A percentile compares a stretch with the other conserved stretches of the same genome.
phyloP scores from a whole-genome alignment of 1,139 yeast genomes.

The Wickerhamiella pararugosa region DNA sequence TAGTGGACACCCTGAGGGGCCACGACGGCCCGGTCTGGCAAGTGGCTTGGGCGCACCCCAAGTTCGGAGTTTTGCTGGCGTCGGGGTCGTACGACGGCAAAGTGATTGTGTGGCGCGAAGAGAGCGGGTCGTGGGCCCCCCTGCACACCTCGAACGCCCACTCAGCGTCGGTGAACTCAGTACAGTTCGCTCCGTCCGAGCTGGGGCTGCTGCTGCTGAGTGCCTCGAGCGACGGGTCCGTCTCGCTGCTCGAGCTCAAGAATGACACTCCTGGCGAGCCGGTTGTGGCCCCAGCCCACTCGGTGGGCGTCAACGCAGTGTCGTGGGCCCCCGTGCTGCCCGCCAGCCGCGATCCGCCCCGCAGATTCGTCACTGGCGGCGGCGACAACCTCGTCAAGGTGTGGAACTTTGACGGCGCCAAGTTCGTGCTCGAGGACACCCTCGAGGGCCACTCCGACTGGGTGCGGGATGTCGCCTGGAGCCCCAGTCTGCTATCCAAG shows the following conservation, averaged over 20 bases:
- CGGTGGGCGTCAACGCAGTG: slow-evolving; percentile 86
- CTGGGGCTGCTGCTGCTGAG: slow-evolving; percentile 84
- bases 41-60: slow-evolving; percentile 98
- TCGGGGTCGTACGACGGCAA: slow-evolving; percentile 93
- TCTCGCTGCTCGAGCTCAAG: slow-evolving; percentile 79
- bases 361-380: slow-evolving; percentile 85
- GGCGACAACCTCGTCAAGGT: slow-evolving; percentile 86
- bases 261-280: slow-evolving; percentile 75
- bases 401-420: slow-evolving; percentile 60
- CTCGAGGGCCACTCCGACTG: slow-evolving; percentile 90
- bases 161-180: slow-evolving; percentile 87
- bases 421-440: slow-evolving; percentile 58
- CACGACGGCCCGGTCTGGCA: slow-evolving; percentile 99
- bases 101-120: slow-evolving; percentile 91
- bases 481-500: slow-evolving; percentile 74
- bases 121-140: slow-evolving; percentile 73
- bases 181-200: slow-evolving; percentile 96
- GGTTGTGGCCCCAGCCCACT: slow-evolving; percentile 62
- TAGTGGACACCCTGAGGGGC: slow-evolving; percentile 60
- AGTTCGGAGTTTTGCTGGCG: slow-evolving; percentile 88
- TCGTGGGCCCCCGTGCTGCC: slow-evolving; percentile 78
- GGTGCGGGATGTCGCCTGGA: slow-evolving; percentile 99
- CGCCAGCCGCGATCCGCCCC: slow-evolving; percentile 29
- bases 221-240: slow-evolving; percentile 86
- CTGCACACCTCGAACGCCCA: slow-evolving; percentile 82